These are phyloP conservation scores for Psilocybe subaeruginosa DNA, from an alignment of 768 basidiomycete genomes.

Conservation along the genomic window DNA sequence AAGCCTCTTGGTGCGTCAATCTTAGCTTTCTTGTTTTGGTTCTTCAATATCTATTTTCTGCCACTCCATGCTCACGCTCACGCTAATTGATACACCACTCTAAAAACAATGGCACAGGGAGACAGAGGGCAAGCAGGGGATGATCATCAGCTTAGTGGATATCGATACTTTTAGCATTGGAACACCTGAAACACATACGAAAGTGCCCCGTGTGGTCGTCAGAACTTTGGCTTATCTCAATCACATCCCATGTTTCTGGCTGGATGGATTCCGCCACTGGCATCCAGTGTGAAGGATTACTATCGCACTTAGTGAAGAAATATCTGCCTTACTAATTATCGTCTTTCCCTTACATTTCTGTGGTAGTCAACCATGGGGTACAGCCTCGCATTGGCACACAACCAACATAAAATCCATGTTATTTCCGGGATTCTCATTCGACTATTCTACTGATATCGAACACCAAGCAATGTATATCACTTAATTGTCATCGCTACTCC, in stretches of 20 bases:
- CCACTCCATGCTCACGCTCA: conserved; percentile 5
- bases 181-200: conserved; percentile 12
- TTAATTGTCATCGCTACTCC: neutral
- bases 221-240: neutral
- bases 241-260: neutral
- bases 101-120: neutral
- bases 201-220: neutral
- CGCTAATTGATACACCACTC: conserved; percentile 8
- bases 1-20: conserved; percentile 1
- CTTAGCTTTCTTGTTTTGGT: conserved; percentile 4
- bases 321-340: neutral
- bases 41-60: conserved; percentile 7
- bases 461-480: neutral
- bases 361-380: neutral
- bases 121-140: conserved; percentile 1
- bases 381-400: neutral
- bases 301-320: neutral
- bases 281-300: conserved; percentile 7
- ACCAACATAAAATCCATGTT: neutral
- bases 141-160: conserved; percentile 3
- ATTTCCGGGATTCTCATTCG: neutral
- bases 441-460: neutral
- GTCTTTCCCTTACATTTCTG: neutral
- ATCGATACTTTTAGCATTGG: conserved; percentile 12
- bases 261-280: neutral